Conservation (phyloP, 2,329 filamentous ascomycete genomes). For the Pseudogymnoascus sp. region DNA sequence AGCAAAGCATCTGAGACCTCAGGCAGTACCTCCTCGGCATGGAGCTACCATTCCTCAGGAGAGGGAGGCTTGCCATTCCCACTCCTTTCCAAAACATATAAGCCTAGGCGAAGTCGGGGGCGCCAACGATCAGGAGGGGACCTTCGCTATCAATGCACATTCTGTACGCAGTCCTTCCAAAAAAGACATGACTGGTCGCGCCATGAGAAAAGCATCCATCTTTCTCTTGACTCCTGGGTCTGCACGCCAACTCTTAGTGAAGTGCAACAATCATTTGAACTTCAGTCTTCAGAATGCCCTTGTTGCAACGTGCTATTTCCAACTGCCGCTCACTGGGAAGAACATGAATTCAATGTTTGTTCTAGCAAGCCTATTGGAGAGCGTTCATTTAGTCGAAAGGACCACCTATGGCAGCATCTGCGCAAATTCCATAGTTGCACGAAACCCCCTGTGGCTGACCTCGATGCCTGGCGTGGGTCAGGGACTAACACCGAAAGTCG, state of each 20-base stretch:
- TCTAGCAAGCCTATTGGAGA: conserved; percentile 55
- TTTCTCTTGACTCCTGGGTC: conserved; percentile 58
- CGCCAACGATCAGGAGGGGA: no score
- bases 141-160: conserved; percentile 41
- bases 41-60: conserved; percentile 27
- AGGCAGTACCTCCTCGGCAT: conserved; percentile 27
- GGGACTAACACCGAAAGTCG: conserved; percentile 23
- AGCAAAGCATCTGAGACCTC: conserved; percentile 26
- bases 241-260: conserved; percentile 40
- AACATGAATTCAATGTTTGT: conserved; percentile 44
- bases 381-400: conserved; percentile 58
- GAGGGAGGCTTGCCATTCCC: conserved; percentile 21
- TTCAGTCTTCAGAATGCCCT: no score
- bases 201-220: conserved; percentile 60
- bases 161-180: conserved; percentile 59
- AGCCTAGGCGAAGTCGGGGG: no score
- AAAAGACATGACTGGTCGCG: conserved; percentile 64
- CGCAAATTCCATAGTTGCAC: conserved; percentile 38
- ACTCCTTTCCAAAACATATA: conserved; percentile 15
- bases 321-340: no score
- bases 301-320: no score
- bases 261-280: no score
- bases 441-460: no score
- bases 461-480: no score
- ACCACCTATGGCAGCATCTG: conserved; percentile 58